These are phyloP conservation scores for Leptographium wingfieldii DNA, from an alignment of 2,329 filamentous ascomycete genomes.

Conservation along the genomic window DNA sequence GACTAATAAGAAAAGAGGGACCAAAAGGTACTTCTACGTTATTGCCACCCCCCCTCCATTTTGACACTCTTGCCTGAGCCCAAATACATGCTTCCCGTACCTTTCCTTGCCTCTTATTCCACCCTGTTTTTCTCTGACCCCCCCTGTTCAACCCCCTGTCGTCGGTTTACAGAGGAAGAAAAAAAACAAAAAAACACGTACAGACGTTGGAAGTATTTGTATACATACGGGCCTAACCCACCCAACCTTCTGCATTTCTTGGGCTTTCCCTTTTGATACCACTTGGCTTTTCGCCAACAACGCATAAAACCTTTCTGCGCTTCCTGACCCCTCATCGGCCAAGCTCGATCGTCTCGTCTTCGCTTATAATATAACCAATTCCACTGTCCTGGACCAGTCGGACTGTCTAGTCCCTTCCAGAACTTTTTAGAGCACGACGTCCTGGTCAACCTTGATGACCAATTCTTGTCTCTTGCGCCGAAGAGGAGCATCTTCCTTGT, in stretches of 20 bases:
- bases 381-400: conserved; percentile 19
- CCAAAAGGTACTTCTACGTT: conserved; percentile 9
- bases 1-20: conserved; percentile 7
- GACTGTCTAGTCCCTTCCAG: conserved; percentile 26
- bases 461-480: conserved; percentile 13
- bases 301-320: neutral
- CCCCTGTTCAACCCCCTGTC: neutral
- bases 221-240: conserved; percentile 8
- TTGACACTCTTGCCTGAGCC: neutral
- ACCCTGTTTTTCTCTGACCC: conserved; percentile 4
- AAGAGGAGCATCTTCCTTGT: conserved; percentile 12
- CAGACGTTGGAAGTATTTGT: neutral
- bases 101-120: too few species aligned
- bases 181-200: neutral
- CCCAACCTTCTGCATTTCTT: conserved; percentile 3
- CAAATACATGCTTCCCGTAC: neutral
- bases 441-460: conserved; percentile 25
- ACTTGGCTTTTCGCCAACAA: conserved; percentile 9
- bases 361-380: neutral
- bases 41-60: conserved; percentile 13
- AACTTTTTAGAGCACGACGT: conserved; percentile 24
- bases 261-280: conserved; percentile 1
- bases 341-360: conserved; percentile 2
- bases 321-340: conserved; percentile 1
- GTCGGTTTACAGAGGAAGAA: neutral